phyloP scores from a whole-genome alignment of 1,284 basidiomycete species.

The Irpex sp. region DNA sequence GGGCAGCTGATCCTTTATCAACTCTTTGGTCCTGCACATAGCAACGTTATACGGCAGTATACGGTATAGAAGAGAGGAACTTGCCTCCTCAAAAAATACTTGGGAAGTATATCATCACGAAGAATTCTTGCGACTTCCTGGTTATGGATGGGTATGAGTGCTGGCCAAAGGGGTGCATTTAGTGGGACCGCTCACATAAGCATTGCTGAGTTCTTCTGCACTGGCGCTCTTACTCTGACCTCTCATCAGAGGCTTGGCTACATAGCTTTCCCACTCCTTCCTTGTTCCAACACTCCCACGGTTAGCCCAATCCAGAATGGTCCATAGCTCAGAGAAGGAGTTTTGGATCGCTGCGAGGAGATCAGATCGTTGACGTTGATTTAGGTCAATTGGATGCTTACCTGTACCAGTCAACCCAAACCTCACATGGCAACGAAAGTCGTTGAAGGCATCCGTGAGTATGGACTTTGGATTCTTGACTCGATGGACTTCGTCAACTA shows the following conservation, averaged over 20 bases:
- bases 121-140: conserved; percentile 57
- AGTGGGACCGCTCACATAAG: conserved; percentile 36
- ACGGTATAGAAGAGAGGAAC: conserved; percentile 7
- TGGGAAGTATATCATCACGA: conserved; percentile 64
- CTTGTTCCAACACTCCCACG: conserved; percentile 63
- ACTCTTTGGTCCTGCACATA: conserved; percentile 66
- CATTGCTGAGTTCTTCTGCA: conserved; percentile 57
- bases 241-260: conserved; percentile 60
- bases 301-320: conserved; percentile 78
- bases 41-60: not conserved
- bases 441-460: conserved; percentile 60
- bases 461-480: conserved; percentile 72
- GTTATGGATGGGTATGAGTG: not conserved
- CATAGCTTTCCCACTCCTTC: conserved; percentile 66
- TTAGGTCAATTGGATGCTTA: conserved; percentile 6
- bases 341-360: conserved; percentile 72
- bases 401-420: conserved; percentile 73
- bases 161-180: not conserved
- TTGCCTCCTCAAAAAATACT: conserved; percentile 75
- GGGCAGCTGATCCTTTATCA: conserved; percentile 79
- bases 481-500: conserved; percentile 83
- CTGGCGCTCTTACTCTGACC: conserved; percentile 68
- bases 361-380: not conserved
- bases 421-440: conserved; percentile 56
- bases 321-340: conserved; percentile 80